Base-by-base conservation (phyloP, 768 basidiomycete species). In the Tulasnella sp. region DNA sequence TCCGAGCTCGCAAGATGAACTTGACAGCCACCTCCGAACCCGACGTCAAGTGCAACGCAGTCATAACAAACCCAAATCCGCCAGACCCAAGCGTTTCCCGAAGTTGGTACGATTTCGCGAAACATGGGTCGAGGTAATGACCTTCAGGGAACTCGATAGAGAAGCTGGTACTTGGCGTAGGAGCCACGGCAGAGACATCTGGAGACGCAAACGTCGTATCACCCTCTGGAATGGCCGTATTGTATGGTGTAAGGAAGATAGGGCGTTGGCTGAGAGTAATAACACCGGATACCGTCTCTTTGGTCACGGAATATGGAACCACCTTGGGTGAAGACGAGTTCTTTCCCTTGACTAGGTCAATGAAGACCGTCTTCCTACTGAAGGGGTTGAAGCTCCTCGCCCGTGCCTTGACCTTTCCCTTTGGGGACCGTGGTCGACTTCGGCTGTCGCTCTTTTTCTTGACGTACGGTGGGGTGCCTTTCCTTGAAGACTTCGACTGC, bases 21-120 rank as follows among this genome's bases (percentile, higher is more conserved):
- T 98, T 98, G 83, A 97, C 92, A 0, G 96, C 96, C 73, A 96
- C 95, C 81, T 95, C 92, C 76, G 85, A 82, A 0, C 86, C 86
- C 67, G 87, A 86, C 38, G 79, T 79, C 17, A 88, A 89, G 81
- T 93, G 89, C 42, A 85, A 83, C 12, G 94, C 95, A 2, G 92
- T 91, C 88, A 97, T 93, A 36, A 98, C 96, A 82, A 98, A 97
- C 1, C 96, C 96, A 81, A 96, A 98, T 22, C 96, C 96, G 64
- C 96, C 96, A 12, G 90, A 90, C 54, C 96, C 96, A 34, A 98
- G 86, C 81, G 93, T 91, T 79, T 92, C 92, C 45, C 87, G 88
- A 31, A 93, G 88, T 45, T 85, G 81, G 80, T 93, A 94, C 68
- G 80, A 81, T 54, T 83, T 84, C 69, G 88, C 88, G 79, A 94